A percentile compares a stretch with the other conserved stretches of the same genome.
phyloP scores from a whole-genome alignment of 139 green algal genomes.

The Limnomonas spitsbergensis region DNA sequence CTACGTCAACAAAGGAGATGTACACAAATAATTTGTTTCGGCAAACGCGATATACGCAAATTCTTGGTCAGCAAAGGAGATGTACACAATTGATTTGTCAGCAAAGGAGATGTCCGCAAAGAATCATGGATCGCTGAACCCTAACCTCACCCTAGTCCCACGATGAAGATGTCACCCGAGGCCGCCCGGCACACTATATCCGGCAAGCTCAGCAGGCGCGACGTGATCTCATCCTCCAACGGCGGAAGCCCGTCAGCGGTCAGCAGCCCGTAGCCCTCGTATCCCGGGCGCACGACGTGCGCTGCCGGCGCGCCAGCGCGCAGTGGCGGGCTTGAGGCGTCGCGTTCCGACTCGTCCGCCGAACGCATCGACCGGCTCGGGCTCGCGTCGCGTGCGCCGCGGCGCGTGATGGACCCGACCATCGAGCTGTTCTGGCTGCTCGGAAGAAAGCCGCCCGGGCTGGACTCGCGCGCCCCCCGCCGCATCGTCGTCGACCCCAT shows the following conservation, averaged over 20 bases:
- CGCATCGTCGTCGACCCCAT: background rate
- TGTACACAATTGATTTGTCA: too few relatives aligned
- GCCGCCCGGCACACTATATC: constrained; percentile 36
- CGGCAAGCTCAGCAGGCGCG: constrained; percentile 27
- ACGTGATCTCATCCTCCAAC: constrained; percentile 20
- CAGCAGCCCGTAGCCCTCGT: background rate
- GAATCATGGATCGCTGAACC: background rate
- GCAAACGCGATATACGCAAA: too few relatives aligned
- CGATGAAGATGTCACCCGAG: constrained; percentile 36
- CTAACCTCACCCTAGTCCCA: constrained; percentile 24
- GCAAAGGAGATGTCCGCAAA: too few relatives aligned
- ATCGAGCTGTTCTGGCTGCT: background rate
- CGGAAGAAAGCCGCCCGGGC: too few relatives aligned
- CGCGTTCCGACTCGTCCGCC: too few relatives aligned
- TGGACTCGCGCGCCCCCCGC: too few relatives aligned
- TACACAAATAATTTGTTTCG: background rate
- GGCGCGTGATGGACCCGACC: background rate
- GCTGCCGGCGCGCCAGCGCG: too few relatives aligned
- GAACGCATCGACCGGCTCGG: too few relatives aligned
- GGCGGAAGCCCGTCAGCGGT: background rate
- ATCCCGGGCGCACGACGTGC: too few relatives aligned
- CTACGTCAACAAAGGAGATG: background rate
- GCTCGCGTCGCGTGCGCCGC: background rate
- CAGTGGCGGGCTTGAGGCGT: too few relatives aligned
- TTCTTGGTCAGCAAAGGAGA: too few relatives aligned